These are phyloP conservation scores for Trypanosoma vivax DNA, from an alignment of 208 protist species.

Conservation along the genomic window DNA sequence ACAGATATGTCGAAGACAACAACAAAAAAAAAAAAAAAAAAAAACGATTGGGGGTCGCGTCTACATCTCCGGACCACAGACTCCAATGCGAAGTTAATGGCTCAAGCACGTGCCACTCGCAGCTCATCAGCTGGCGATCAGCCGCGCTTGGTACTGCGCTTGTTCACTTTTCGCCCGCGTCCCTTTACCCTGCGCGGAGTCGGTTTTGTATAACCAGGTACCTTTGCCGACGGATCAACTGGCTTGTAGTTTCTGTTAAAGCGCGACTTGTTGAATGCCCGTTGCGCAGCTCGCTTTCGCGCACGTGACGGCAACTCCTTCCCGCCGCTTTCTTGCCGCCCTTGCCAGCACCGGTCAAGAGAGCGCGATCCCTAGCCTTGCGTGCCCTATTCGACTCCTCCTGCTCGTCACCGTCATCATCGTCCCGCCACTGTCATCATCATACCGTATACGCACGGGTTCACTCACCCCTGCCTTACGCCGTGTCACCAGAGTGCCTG, in stretches of 20 bases:
- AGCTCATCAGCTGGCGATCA: not conserved
- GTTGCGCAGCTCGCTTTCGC: conserved; percentile 49
- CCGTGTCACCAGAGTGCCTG: conserved; percentile 67
- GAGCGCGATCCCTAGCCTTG: conserved; percentile 52
- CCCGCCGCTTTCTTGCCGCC: conserved; percentile 1
- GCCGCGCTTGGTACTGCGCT: conserved; percentile 59
- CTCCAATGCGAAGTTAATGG: not conserved
- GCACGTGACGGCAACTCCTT: conserved; percentile 54
- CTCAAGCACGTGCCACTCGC: not conserved
- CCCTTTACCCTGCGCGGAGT: conserved; percentile 70
- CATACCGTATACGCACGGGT: conserved; percentile 70
- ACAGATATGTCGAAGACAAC: too few relatives aligned
- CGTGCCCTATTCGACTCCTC: conserved; percentile 32
- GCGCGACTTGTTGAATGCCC: conserved; percentile 66
- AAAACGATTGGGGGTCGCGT: too few relatives aligned
- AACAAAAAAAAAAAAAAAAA: too few relatives aligned
- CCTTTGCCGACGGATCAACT: conserved; percentile 58
- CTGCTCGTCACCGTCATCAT: conserved; percentile 30
- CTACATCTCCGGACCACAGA: too few relatives aligned
- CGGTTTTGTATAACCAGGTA: conserved; percentile 80
- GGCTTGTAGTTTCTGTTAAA: conserved; percentile 85
- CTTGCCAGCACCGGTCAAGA: conserved; percentile 44
- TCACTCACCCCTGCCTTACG: conserved; percentile 47
- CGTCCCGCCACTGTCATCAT: conserved; percentile 39
- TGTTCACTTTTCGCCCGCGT: conserved; percentile 80